Conservation (phyloP, 139 green algal genomes). For the Zygnema circumcarinatum region DNA sequence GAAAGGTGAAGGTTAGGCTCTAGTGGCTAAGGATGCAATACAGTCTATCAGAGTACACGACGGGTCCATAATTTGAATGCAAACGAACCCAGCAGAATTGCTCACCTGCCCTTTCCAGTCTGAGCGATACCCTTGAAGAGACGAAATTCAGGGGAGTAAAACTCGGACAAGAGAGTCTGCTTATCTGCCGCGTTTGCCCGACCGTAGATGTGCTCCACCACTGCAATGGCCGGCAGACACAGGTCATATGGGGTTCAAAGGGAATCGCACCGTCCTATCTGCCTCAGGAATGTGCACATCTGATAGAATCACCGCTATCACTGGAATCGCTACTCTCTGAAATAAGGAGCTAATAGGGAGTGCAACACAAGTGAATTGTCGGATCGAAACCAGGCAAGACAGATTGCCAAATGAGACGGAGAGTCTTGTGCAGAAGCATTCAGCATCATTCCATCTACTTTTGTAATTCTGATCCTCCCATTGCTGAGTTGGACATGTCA, state of each 20-base stretch:
- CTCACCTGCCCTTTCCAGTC: slow-evolving; percentile 20
- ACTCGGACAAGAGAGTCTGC: slow-evolving; percentile 51
- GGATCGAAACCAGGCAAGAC: too few relatives aligned
- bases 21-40: too few relatives aligned
- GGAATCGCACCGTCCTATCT: slow-evolving; percentile 2
- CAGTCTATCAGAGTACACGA: too few relatives aligned
- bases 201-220: slow-evolving; percentile 59
- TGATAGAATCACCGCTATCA: neutral
- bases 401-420: too few relatives aligned
- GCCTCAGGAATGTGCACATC: neutral
- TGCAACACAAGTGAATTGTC: too few relatives aligned
- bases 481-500: too few relatives aligned
- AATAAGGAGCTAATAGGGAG: neutral
- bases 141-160: slow-evolving; percentile 63
- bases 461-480: too few relatives aligned
- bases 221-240: neutral
- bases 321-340: neutral
- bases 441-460: too few relatives aligned
- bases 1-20: too few relatives aligned
- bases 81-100: too few relatives aligned
- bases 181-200: slow-evolving; percentile 1
- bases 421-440: too few relatives aligned
- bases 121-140: slow-evolving; percentile 47
- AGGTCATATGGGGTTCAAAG: neutral
- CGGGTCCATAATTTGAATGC: too few relatives aligned